Evolutionary conservation across 768 basidiomycete genomes (phyloP).

Genomic region (Phylloporus sp.): DNA sequence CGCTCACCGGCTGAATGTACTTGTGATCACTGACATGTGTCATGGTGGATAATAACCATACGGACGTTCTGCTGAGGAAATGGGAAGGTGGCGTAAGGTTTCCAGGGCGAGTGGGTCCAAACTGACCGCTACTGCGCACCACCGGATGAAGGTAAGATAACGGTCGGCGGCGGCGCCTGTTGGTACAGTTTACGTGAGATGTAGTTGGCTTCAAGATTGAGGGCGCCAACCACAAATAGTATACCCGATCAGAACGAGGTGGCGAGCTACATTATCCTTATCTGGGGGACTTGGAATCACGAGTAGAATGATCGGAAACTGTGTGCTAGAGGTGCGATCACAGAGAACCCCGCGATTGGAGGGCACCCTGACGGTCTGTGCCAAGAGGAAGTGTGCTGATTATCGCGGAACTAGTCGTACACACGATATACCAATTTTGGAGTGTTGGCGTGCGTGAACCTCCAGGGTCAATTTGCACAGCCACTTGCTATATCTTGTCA

Average conservation of each 20-base stretch:
- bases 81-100: constrained; percentile 15
- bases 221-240: not conserved
- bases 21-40: not conserved
- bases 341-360: constrained; percentile 8
- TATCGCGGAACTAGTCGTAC: not conserved
- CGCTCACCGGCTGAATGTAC: not conserved
- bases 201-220: not conserved
- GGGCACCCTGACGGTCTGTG: not conserved
- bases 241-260: not conserved
- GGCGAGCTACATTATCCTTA: not conserved
- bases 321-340: constrained; percentile 4
- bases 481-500: constrained; percentile 4
- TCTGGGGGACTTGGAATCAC: constrained; percentile 4
- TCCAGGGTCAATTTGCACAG: constrained; percentile 13
- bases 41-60: constrained; percentile 8
- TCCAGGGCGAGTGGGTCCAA: constrained; percentile 7
- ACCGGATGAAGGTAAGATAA: constrained; percentile 12
- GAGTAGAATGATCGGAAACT: constrained; percentile 2
- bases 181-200: constrained; percentile 1
- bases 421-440: not conserved
- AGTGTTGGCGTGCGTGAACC: too few relatives aligned
- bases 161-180: constrained; percentile 6
- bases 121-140: not conserved
- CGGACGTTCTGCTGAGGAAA: not conserved
- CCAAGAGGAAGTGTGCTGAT: constrained; percentile 9